Percentiles rank a stretch among this genome's conserved stretches.
Conservation (phyloP, 1,284 basidiomycete genomes). For the Athelia psychrophila region DNA sequence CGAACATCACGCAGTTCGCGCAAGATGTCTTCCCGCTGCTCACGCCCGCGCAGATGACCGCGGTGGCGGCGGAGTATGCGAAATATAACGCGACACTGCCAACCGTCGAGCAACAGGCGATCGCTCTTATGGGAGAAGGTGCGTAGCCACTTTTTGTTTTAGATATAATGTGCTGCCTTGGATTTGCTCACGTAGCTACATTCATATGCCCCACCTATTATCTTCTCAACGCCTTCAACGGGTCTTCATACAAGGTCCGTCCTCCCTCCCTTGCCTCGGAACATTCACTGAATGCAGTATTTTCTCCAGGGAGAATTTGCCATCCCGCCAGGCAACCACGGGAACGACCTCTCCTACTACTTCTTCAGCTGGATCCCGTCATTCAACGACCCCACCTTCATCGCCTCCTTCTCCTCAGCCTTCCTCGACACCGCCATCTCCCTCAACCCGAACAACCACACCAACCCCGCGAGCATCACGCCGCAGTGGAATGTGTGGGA, state of each 20-base stretch:
- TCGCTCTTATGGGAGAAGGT: background rate
- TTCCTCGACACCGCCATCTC: conserved; percentile 35
- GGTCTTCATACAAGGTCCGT: conserved; percentile 29
- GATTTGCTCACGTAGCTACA: conserved; percentile 21
- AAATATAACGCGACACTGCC: conserved; percentile 2
- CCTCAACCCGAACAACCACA: conserved; percentile 34
- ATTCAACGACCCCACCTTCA: conserved; percentile 34
- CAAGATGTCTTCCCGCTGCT: conserved; percentile 36
- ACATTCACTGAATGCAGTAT: too few relatives aligned
- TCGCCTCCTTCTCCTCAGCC: conserved; percentile 34
- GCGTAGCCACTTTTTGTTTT: background rate
- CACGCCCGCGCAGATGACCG: conserved; percentile 12
- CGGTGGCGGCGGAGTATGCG: conserved; percentile 19
- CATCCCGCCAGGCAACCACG: conserved; percentile 33
- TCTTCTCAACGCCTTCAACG: conserved; percentile 26
- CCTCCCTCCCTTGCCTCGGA: background rate
- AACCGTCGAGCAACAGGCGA: conserved; percentile 23
- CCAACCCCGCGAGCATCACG: conserved; percentile 23
- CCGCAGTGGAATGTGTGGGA: conserved; percentile 26
- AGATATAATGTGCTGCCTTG: background rate
- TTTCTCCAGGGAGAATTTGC: conserved; percentile 29
- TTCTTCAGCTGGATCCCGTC: conserved; percentile 22
- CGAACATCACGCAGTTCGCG: conserved; percentile 28
- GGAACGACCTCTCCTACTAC: conserved; percentile 30
- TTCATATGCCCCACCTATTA: conserved; percentile 36